A percentile compares a stretch with the other conserved stretches of the same genome.
phyloP scores from a whole-genome alignment of 1,139 yeast species.

The Lodderomyces beijingensis region DNA sequence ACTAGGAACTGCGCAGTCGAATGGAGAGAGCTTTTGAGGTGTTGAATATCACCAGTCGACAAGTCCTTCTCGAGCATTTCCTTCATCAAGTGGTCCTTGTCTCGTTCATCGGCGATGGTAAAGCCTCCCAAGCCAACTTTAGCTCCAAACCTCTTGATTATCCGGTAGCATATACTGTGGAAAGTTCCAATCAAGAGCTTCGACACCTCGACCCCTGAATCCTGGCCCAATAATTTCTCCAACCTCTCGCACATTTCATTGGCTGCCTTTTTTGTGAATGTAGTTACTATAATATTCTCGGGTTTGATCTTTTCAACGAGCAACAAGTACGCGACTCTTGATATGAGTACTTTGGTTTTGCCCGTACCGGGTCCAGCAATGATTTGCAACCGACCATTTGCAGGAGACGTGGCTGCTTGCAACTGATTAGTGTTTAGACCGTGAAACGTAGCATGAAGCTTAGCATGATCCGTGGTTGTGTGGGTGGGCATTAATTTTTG shows the following conservation, averaged over 20 bases:
- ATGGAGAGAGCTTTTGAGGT: constrained; percentile 16
- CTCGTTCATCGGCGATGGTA: constrained; percentile 66
- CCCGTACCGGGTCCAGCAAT: constrained; percentile 94
- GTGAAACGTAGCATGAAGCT: too few species aligned
- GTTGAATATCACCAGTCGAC: constrained; percentile 18
- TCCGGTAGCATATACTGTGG: constrained; percentile 69
- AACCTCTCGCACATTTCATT: constrained; percentile 72
- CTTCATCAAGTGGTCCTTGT: constrained; percentile 47
- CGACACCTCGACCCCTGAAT: constrained; percentile 30
- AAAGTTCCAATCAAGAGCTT: constrained; percentile 75
- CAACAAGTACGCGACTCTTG: constrained; percentile 71
- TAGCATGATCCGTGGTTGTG: too few species aligned
- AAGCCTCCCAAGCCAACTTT: constrained; percentile 46
- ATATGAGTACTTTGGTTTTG: constrained; percentile 75
- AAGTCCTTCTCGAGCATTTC: constrained; percentile 36
- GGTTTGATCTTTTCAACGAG: constrained; percentile 51
- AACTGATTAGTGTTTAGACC: constrained; percentile 54
- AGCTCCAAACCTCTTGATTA: constrained; percentile 55
- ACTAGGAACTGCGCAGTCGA: constrained; percentile 2
- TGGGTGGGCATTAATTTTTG: too few species aligned
- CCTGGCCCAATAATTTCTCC: constrained; percentile 29
- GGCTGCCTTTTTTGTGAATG: constrained; percentile 90
- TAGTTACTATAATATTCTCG: constrained; percentile 67
- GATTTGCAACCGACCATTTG: constrained; percentile 58
- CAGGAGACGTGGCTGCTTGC: constrained; percentile 56